Evolutionary conservation across 2,329 filamentous ascomycete species (phyloP).

Genomic region (Penicillium sp.): DNA sequence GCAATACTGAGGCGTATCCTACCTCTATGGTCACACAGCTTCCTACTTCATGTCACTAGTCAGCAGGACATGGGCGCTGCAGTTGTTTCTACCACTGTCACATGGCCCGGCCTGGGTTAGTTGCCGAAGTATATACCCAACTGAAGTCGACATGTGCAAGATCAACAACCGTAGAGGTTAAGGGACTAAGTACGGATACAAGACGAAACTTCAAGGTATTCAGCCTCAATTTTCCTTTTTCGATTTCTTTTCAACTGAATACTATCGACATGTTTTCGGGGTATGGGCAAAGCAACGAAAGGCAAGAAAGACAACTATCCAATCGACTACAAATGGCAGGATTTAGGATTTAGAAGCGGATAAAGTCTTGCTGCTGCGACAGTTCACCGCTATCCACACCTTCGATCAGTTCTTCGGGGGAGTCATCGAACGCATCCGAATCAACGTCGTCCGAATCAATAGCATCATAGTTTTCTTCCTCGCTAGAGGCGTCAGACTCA

Average conservation of each 20-base stretch:
- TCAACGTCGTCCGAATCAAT: conserved; percentile 69
- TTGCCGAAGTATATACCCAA: background rate
- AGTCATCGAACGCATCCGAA: conserved; percentile 58
- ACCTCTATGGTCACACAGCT: background rate
- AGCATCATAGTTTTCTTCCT: conserved; percentile 63
- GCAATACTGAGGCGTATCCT: conserved; percentile 1
- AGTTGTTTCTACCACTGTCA: background rate
- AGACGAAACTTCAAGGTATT: background rate
- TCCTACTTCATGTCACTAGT: background rate
- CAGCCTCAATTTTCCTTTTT: background rate
- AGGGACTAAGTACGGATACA: background rate
- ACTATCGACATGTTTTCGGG: conserved; percentile 5
- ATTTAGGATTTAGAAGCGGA: conserved; percentile 40
- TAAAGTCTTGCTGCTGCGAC: conserved; percentile 53
- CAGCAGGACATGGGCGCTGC: conserved; percentile 2
- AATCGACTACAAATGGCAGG: conserved; percentile 6
- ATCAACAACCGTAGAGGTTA: background rate
- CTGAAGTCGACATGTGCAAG: background rate
- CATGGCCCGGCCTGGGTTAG: background rate
- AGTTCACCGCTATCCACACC: conserved; percentile 46
- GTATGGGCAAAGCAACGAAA: conserved; percentile 8
- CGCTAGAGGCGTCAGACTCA: conserved; percentile 71
- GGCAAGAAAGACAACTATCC: conserved; percentile 1
- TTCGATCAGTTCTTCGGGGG: conserved; percentile 36
- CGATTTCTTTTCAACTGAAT: background rate